These are phyloP conservation scores for Echria macrotheca DNA, from an alignment of 495 filamentous ascomycete species.

Conservation along the genomic window DNA sequence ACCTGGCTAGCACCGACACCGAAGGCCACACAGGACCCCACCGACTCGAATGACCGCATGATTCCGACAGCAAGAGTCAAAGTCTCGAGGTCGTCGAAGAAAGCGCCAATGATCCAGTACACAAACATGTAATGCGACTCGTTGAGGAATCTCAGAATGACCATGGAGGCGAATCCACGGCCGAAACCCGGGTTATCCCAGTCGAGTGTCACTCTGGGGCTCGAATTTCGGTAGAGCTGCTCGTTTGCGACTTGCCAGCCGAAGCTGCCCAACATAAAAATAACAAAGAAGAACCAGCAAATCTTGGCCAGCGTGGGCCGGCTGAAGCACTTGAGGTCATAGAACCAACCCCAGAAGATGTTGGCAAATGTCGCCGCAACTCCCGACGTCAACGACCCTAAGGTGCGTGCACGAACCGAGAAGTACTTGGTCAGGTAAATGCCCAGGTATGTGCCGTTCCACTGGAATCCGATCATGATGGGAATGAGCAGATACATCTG, in stretches of 20 bases:
- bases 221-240: constrained; percentile 28
- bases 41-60: constrained; percentile 43
- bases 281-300: constrained; percentile 31
- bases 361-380: constrained; percentile 44
- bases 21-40: constrained; percentile 46
- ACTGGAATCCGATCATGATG: constrained; percentile 50
- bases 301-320: constrained; percentile 30
- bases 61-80: constrained; percentile 44
- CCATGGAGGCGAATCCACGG: constrained; percentile 35
- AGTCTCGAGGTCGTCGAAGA: constrained; percentile 45
- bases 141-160: constrained; percentile 36
- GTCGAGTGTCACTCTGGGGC: constrained; percentile 29
- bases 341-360: constrained; percentile 43
- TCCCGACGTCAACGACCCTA: constrained; percentile 45
- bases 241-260: constrained; percentile 38
- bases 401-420: constrained; percentile 48
- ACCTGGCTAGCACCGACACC: constrained; percentile 41
- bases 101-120: constrained; percentile 47
- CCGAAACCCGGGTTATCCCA: constrained; percentile 37
- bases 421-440: constrained; percentile 59
- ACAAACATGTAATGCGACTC: constrained; percentile 42
- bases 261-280: constrained; percentile 30
- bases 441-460: constrained; percentile 51
- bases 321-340: constrained; percentile 35
- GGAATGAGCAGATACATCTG: constrained; percentile 50